Percentiles rank a stretch among this genome's conserved stretches.
Evolutionary conservation across 2,329 filamentous ascomycete genomes (phyloP).

Genomic region (Curvularia sp.): DNA sequence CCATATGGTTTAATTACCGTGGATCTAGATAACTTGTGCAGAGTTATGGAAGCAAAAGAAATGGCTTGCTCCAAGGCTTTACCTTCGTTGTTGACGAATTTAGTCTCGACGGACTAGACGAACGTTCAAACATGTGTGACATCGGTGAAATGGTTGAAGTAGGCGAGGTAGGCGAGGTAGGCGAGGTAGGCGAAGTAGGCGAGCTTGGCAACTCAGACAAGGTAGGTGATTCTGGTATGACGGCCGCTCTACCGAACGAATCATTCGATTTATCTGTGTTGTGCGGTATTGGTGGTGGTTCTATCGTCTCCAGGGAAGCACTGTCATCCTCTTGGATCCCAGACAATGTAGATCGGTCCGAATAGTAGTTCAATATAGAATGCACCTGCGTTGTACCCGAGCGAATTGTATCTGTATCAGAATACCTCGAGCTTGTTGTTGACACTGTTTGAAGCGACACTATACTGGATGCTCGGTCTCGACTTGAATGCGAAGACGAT

Average conservation of each 20-base stretch:
- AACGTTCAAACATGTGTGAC: slow-evolving; percentile 19
- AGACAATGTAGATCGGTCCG: slow-evolving; percentile 39
- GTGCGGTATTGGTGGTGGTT: slow-evolving; percentile 18
- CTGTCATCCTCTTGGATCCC: slow-evolving; percentile 42
- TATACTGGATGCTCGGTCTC: slow-evolving; percentile 39
- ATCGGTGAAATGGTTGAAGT: slow-evolving; percentile 5
- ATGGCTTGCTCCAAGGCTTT: slow-evolving; percentile 44
- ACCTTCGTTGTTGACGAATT: slow-evolving; percentile 22
- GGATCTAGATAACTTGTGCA: not conserved
- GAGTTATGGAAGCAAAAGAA: slow-evolving; percentile 38
- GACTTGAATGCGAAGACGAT: slow-evolving; percentile 34
- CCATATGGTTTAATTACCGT: slow-evolving; percentile 5
- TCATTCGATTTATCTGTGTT: slow-evolving; percentile 27
- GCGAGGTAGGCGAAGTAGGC: not conserved
- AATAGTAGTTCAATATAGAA: slow-evolving; percentile 44
- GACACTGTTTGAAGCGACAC: slow-evolving; percentile 40
- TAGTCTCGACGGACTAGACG: slow-evolving; percentile 26
- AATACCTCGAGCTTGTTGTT: slow-evolving; percentile 34
- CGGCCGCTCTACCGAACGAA: slow-evolving; percentile 24
- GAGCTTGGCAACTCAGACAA: slow-evolving; percentile 18
- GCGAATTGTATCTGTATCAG: slow-evolving; percentile 44
- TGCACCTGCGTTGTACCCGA: slow-evolving; percentile 33
- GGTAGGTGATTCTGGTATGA: slow-evolving; percentile 27
- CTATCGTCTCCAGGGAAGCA: slow-evolving; percentile 38
- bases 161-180: not conserved